These are phyloP conservation scores for Ceratocystiopsis brevicomis DNA, from an alignment of 2,329 filamentous ascomycete genomes.

Conservation along the genomic window DNA sequence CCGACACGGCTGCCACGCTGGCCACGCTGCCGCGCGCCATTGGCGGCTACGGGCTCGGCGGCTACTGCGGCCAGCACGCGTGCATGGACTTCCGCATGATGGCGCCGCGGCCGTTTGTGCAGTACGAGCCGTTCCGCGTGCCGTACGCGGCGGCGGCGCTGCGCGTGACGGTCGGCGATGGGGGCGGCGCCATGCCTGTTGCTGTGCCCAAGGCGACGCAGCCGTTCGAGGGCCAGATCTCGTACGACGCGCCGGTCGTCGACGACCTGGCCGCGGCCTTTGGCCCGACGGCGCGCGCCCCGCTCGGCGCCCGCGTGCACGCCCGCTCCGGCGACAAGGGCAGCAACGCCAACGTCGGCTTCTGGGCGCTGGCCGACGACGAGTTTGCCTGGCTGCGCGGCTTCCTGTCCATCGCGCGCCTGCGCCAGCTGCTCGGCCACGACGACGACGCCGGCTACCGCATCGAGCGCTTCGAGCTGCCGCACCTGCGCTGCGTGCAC, in stretches of 20 bases:
- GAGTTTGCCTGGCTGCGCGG: constrained; percentile 23
- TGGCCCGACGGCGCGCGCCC: constrained; percentile 2
- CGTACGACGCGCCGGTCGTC: too few relatives aligned
- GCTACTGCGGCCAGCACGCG: too few relatives aligned
- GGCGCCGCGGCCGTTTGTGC: too few relatives aligned
- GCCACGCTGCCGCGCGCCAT: too few relatives aligned
- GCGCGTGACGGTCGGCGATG: too few relatives aligned
- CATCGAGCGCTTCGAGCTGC: constrained; percentile 27
- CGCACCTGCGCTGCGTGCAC: constrained; percentile 13
- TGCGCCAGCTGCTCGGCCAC: constrained; percentile 22
- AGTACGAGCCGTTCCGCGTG: too few relatives aligned
- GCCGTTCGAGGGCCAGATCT: constrained; percentile 1
- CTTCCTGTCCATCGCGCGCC: constrained; percentile 16
- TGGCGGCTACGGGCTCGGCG: too few relatives aligned
- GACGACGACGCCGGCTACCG: constrained; percentile 19
- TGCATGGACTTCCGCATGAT: too few relatives aligned
- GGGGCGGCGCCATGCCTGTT: background rate
- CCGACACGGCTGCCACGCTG: too few relatives aligned
- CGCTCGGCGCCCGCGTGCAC: constrained; percentile 2
- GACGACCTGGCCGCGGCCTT: background rate
- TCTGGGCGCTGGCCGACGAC: constrained; percentile 18
- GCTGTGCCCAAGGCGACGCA: constrained; percentile 1
- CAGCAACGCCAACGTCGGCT: constrained; percentile 17
- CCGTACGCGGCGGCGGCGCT: too few relatives aligned
- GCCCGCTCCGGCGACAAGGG: constrained; percentile 17